Percentiles rank a stretch among this genome's conserved stretches.
Evolutionary conservation across 345 rosid species (phyloP).

Genomic region (Geranium rotundifolium): DNA sequence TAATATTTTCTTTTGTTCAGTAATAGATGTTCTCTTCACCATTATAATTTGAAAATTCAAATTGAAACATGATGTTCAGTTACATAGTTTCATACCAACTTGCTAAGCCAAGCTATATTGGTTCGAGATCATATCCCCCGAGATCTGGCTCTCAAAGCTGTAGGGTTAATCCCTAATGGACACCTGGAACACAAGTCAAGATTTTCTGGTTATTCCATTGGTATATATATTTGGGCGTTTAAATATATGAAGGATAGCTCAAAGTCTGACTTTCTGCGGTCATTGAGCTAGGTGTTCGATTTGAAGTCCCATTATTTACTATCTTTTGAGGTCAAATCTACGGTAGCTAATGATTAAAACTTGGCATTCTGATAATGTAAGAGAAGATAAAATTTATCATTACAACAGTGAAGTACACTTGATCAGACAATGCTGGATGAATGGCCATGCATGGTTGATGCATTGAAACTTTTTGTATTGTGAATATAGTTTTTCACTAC

Average conservation of each 20-base stretch:
- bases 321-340: neutral
- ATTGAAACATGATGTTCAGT: neutral
- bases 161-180: neutral
- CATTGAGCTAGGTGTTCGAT: neutral
- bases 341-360: neutral
- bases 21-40: neutral
- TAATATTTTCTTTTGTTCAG: constrained; percentile 7
- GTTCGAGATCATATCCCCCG: neutral
- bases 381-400: neutral
- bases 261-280: neutral
- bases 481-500: neutral
- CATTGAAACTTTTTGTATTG: too few relatives aligned
- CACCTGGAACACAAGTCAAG: neutral
- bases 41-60: too few relatives aligned
- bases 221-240: too few relatives aligned
- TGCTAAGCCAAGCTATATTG: neutral
- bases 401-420: neutral
- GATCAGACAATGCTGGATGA: neutral
- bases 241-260: neutral
- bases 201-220: neutral
- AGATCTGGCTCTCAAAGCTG: neutral
- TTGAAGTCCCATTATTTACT: neutral
- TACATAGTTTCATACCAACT: neutral
- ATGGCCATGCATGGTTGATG: too few relatives aligned
- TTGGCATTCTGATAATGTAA: neutral